Conservation (phyloP, 2,329 filamentous ascomycete genomes). For the Ophiostoma sp. region DNA sequence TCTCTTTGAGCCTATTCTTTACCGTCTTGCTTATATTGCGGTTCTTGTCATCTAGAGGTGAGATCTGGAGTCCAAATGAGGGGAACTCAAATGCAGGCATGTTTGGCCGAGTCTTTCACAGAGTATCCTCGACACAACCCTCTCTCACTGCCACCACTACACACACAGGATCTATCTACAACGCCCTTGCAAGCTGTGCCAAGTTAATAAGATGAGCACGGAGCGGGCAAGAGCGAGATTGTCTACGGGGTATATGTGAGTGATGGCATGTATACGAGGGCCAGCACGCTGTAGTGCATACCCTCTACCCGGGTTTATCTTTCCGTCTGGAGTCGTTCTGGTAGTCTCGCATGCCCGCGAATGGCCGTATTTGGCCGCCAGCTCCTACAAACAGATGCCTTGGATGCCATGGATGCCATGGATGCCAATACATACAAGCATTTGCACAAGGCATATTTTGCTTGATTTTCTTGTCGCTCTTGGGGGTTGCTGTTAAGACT, state of each 20-base stretch:
- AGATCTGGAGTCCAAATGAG: background rate
- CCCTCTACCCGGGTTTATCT: background rate
- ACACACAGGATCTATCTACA: background rate
- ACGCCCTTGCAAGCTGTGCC: background rate
- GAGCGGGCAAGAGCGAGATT: background rate
- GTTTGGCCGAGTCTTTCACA: background rate
- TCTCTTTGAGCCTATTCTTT: constrained; percentile 1
- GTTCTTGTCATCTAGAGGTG: background rate
- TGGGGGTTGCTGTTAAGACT: background rate
- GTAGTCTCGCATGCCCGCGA: background rate
- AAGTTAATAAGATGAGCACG: background rate
- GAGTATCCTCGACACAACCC: background rate
- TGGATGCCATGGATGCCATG: background rate
- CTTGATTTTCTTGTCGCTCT: background rate
- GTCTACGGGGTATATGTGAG: background rate
- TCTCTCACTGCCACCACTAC: background rate
- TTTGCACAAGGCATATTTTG: background rate
- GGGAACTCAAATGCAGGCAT: background rate
- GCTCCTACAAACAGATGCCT: background rate
- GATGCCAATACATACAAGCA: background rate
- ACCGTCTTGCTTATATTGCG: background rate
- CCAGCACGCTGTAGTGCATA: background rate
- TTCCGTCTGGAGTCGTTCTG: background rate
- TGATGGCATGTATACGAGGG: background rate
- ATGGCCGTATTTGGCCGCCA: background rate